Evolutionary conservation across 306 rosid genomes (phyloP).

Genomic region (Cicer arietinum): DNA sequence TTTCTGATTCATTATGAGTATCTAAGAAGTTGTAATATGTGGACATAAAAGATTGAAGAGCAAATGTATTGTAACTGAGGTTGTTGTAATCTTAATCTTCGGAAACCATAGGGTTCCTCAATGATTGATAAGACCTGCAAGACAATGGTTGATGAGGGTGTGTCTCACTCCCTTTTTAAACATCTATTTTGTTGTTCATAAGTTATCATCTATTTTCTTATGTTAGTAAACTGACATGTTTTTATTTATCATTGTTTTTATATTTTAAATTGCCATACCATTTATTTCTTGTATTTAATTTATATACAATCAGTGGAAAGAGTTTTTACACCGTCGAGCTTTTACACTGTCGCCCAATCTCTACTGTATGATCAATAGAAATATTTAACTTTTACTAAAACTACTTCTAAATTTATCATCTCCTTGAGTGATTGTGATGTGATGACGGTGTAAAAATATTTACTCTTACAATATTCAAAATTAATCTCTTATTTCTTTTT

Average conservation of each 20-base stretch:
- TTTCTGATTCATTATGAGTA: conserved; percentile 47
- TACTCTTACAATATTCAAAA: too few relatives aligned
- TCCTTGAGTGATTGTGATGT: too few relatives aligned
- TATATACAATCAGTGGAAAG: too few relatives aligned
- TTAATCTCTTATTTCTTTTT: not conserved
- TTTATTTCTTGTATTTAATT: not conserved
- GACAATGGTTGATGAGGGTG: not conserved
- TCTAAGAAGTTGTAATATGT: conserved; percentile 61
- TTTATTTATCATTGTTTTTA: not conserved
- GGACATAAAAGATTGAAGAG: conserved; percentile 48
- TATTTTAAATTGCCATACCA: not conserved
- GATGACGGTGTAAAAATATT: too few relatives aligned
- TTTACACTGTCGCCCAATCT: too few relatives aligned
- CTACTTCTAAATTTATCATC: too few relatives aligned
- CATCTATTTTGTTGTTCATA: not conserved
- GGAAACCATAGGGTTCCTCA: not conserved
- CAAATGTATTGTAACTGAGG: conserved; percentile 41
- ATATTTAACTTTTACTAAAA: too few relatives aligned
- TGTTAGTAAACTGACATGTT: not conserved
- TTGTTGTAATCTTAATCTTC: conserved; percentile 21
- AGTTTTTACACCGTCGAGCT: too few relatives aligned
- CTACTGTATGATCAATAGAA: too few relatives aligned
- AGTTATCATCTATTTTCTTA: not conserved
- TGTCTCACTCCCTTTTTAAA: not conserved
- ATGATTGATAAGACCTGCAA: not conserved